Evolutionary conservation across 129 eudicot genomes (phyloP).

Genomic region (Heracleum sosnowskyi): DNA sequence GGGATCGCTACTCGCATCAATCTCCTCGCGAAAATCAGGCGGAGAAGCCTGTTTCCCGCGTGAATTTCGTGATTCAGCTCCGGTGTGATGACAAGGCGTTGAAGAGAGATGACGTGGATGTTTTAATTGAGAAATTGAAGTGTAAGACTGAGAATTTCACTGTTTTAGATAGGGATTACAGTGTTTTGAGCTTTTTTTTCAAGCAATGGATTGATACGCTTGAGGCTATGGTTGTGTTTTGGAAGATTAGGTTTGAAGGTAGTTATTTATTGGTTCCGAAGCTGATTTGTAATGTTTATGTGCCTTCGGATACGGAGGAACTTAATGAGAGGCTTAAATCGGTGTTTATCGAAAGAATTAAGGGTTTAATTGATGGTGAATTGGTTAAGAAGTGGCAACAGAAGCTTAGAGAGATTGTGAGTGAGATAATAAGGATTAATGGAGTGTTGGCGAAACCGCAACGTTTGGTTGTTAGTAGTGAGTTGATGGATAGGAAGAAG

Average conservation of each 20-base stretch:
- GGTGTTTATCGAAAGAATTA: constrained; percentile 32
- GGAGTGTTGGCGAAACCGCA: constrained; percentile 13
- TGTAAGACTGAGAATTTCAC: constrained; percentile 21
- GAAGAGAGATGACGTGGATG: constrained; percentile 20
- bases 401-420: constrained; percentile 19
- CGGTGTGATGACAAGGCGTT: constrained; percentile 7
- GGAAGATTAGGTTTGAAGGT: constrained; percentile 34
- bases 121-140: constrained; percentile 25
- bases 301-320: constrained; percentile 57
- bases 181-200: constrained; percentile 31
- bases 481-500: constrained; percentile 25
- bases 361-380: constrained; percentile 35
- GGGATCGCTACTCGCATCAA: not conserved
- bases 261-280: constrained; percentile 26
- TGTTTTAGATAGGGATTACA: constrained; percentile 3
- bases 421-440: constrained; percentile 28
- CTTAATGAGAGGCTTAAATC: constrained; percentile 35
- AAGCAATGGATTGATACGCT: constrained; percentile 52
- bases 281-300: constrained; percentile 27
- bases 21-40: constrained; percentile 21
- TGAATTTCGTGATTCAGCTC: constrained; percentile 47
- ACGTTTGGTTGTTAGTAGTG: constrained; percentile 2
- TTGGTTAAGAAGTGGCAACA: constrained; percentile 33
- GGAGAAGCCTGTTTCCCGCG: constrained; percentile 22
- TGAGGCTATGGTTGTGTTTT: constrained; percentile 37